Evolutionary conservation across 2,329 filamentous ascomycete genomes (phyloP).

Genomic region (Fusarium liriodendri): DNA sequence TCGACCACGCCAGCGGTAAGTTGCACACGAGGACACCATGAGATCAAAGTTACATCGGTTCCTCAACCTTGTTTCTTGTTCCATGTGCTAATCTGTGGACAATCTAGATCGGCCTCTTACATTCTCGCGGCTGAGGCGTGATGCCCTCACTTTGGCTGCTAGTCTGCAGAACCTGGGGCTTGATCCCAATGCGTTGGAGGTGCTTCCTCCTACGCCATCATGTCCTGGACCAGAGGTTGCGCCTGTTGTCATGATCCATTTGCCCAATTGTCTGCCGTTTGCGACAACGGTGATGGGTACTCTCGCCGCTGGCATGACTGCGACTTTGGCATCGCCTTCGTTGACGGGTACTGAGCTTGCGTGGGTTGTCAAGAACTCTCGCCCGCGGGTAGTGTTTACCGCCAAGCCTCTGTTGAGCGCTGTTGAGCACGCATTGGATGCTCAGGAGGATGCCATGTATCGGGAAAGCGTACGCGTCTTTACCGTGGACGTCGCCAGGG

Average conservation of each 20-base stretch:
- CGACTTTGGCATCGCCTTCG: slow-evolving; percentile 53
- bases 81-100: slow-evolving; percentile 2
- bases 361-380: slow-evolving; percentile 56
- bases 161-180: slow-evolving; percentile 51
- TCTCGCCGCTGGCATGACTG: slow-evolving; percentile 54
- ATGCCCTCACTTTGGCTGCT: slow-evolving; percentile 51
- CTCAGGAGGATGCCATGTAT: slow-evolving; percentile 48
- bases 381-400: slow-evolving; percentile 53
- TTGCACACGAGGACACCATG: not conserved
- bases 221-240: slow-evolving; percentile 53
- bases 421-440: slow-evolving; percentile 49
- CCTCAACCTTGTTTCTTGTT: not conserved
- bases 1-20: slow-evolving; percentile 55
- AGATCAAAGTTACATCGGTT: not conserved
- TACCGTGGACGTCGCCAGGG: slow-evolving; percentile 56
- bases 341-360: slow-evolving; percentile 53
- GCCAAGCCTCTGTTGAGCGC: slow-evolving; percentile 45
- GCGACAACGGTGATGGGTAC: slow-evolving; percentile 50
- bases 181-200: slow-evolving; percentile 47
- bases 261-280: slow-evolving; percentile 56
- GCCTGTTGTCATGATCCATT: slow-evolving; percentile 55
- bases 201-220: slow-evolving; percentile 53
- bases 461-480: slow-evolving; percentile 67
- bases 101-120: slow-evolving; percentile 51
- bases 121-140: slow-evolving; percentile 46